A percentile compares a stretch with the other conserved stretches of the same genome.
Evolutionary conservation across 2,329 filamentous ascomycete genomes (phyloP).

Genomic region (Trichoderma gracile): DNA sequence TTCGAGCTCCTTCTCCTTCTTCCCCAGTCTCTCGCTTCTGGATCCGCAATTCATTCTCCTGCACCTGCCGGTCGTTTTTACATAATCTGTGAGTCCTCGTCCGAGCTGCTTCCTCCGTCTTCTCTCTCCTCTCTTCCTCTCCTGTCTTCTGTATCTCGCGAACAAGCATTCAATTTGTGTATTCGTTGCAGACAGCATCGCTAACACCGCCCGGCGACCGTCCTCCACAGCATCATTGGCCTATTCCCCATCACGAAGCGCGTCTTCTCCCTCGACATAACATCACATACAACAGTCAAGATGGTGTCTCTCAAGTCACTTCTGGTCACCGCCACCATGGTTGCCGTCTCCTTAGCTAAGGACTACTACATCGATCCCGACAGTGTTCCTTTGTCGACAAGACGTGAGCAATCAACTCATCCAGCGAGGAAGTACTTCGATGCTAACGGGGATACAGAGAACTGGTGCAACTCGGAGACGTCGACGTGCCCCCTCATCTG

Average conservation of each 20-base stretch:
- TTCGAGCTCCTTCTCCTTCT: constrained; percentile 11
- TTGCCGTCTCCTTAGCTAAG: constrained; percentile 51
- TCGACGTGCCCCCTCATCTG: constrained; percentile 72
- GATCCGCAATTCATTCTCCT: neutral
- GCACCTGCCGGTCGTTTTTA: constrained; percentile 14
- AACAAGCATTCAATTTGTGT: neutral
- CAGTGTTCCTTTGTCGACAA: constrained; percentile 53
- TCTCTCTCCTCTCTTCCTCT: neutral
- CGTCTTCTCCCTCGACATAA: neutral
- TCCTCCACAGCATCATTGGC: neutral
- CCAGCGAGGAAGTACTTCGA: neutral
- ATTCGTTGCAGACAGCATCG: constrained; percentile 5
- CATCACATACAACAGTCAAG: constrained; percentile 26
- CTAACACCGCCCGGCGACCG: constrained; percentile 1
- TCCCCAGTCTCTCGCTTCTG: constrained; percentile 20
- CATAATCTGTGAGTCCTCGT: constrained; percentile 12
- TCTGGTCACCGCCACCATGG: constrained; percentile 55
- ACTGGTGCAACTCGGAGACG: constrained; percentile 66
- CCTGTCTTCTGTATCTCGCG: neutral
- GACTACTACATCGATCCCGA: constrained; percentile 64
- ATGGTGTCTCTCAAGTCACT: constrained; percentile 60
- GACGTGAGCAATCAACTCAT: constrained; percentile 47
- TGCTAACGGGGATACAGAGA: constrained; percentile 43
- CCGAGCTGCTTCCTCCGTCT: neutral
- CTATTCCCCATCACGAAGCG: constrained; percentile 2